Evolutionary conservation across 768 basidiomycete genomes (phyloP).

Genomic region (Psilocybe subaeruginosa): DNA sequence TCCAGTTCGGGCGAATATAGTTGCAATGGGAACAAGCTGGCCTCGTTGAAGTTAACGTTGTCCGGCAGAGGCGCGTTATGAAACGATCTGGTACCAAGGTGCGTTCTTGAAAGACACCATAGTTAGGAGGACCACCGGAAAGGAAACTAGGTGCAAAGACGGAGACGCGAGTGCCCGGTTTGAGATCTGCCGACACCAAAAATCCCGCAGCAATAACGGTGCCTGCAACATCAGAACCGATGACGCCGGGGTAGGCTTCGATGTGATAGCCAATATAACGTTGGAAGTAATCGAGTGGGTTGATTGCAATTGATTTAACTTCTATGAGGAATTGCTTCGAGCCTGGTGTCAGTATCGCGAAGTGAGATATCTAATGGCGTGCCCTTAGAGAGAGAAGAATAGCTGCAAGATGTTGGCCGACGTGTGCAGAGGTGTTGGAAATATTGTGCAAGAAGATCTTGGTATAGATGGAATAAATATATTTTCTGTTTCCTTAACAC

Average conservation of each 20-base stretch:
- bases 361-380: too few species aligned
- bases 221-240: not conserved
- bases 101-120: not conserved
- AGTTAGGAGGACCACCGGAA: not conserved
- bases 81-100: not conserved
- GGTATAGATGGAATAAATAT: too few species aligned
- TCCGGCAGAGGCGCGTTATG: not conserved
- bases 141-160: not conserved
- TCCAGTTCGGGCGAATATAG: not conserved
- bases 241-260: not conserved
- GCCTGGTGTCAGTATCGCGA: not conserved
- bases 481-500: too few species aligned
- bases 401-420: too few species aligned
- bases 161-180: not conserved
- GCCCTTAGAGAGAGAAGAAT: too few species aligned
- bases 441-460: too few species aligned
- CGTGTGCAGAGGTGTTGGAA: too few species aligned
- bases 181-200: not conserved
- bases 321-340: not conserved
- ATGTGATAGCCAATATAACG: not conserved
- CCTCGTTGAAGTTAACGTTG: not conserved
- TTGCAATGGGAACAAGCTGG: not conserved
- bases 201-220: not conserved
- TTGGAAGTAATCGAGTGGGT: not conserved
- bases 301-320: not conserved